Base-by-base conservation (phyloP, 345 rosid species). In the Alliaria petiolata region DNA sequence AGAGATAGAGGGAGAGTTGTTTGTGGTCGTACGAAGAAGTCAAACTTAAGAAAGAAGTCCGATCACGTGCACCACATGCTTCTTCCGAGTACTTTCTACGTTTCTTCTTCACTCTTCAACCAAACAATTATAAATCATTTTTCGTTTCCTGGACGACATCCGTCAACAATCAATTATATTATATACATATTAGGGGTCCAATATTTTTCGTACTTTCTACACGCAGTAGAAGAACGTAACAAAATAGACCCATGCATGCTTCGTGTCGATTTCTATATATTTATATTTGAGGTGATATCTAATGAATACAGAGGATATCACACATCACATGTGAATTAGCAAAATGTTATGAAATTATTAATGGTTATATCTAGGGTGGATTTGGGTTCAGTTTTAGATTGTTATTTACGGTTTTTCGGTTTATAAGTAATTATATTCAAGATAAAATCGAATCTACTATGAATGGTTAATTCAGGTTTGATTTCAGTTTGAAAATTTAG, bases 21-120 rank as follows among this genome's bases (percentile, higher is more conserved):
- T 12, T 17, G 55, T 44, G 53, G 62, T 74, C 58, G 71, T 54
- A 50, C 38, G 50, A 60, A 42, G 28, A 54, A 51, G 78, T 66
- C 78, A 67, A 74, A 31, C n/a, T 10, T 66, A 13, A 22, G 59
- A 11, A 40, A 52, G 12, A 13, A 28, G 52, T 22, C 53, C 50
- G 34, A 69, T 63, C 79, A 76, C 75, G 65, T 62, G 70, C 16
- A 53, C 51, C 75, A 75, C 59, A 54, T 75, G 65, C 20, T 44
- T 43, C 42, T 20, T 49, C 43, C 55, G 11, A 31, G 38, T 60
- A 43, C 43, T 75, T 75, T 75, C 74, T 45, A 75, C 79, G 64
- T 75, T 69, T 53, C 74, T 75, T 75, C 65, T 22, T 35, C 57
- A 43, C 42, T 43, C 34, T 59, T 42, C 31, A n/a, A 58, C 63